Percentiles rank a stretch among this genome's conserved stretches.
phyloP scores from a whole-genome alignment of 805 yeast species.

The Myxozyma neotropica region DNA sequence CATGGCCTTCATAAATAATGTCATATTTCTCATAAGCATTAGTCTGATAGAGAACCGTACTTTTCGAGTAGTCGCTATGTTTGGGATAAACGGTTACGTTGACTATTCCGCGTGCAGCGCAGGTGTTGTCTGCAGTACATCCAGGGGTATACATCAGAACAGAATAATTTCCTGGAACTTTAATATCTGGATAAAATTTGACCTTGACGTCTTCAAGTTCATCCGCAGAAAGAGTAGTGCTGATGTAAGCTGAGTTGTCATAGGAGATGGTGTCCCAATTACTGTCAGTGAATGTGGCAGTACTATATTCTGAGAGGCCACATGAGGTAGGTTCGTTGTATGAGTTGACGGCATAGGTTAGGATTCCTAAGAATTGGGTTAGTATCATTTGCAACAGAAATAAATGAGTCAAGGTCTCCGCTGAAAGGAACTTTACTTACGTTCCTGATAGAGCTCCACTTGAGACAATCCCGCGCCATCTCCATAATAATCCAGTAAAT shows the following conservation, averaged over 20 bases:
- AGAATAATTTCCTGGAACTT: slow-evolving; percentile 73
- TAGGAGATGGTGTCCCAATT: slow-evolving; percentile 37
- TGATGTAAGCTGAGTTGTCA: slow-evolving; percentile 42
- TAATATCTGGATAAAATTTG: slow-evolving; percentile 63
- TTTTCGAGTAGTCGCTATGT: slow-evolving; percentile 45
- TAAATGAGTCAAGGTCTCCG: too few species aligned
- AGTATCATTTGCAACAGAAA: not conserved
- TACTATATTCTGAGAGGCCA: slow-evolving; percentile 41
- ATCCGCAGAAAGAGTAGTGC: slow-evolving; percentile 37
- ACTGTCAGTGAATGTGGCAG: slow-evolving; percentile 29
- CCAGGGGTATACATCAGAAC: slow-evolving; percentile 85
- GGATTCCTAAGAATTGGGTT: slow-evolving; percentile 39
- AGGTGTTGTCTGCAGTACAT: slow-evolving; percentile 67
- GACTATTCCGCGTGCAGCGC: slow-evolving; percentile 71
- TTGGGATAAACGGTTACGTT: slow-evolving; percentile 68
- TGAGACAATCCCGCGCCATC: slow-evolving; percentile 69
- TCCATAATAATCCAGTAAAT: slow-evolving; percentile 71
- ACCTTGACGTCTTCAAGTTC: slow-evolving; percentile 1
- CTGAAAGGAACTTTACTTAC: slow-evolving; percentile 38
- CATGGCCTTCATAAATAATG: slow-evolving; percentile 66
- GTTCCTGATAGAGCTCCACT: slow-evolving; percentile 65
- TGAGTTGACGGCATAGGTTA: slow-evolving; percentile 73
- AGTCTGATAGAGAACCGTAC: slow-evolving; percentile 70
- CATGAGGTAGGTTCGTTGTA: slow-evolving; percentile 68
- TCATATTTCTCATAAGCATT: slow-evolving; percentile 82